A percentile compares a stretch with the other conserved stretches of the same genome.
Conservation (phyloP, 352 stramenopile genomes). For the Globisporangium okanoganense region DNA sequence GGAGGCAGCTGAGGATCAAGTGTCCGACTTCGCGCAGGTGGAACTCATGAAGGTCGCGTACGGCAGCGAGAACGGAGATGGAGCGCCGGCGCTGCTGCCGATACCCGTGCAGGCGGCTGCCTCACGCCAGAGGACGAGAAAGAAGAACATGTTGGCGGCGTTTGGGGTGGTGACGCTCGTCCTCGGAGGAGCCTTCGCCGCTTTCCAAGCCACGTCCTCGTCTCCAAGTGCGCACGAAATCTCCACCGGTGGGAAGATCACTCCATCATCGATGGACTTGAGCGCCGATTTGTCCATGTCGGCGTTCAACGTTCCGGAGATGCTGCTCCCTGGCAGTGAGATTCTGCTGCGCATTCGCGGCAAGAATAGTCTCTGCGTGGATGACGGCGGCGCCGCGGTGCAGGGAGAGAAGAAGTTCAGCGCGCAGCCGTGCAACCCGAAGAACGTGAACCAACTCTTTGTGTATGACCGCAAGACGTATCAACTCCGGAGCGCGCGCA, state of each 20-base stretch:
- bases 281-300: not conserved
- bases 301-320: not conserved
- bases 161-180: not conserved
- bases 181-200: not conserved
- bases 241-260: not conserved
- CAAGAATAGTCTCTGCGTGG: constrained; percentile 16
- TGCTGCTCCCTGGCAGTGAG: constrained; percentile 3
- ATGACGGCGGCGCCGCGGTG: constrained; percentile 12
- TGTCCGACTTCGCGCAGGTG: too few relatives aligned
- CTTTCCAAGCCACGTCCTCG: not conserved
- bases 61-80: not conserved
- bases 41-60: constrained; percentile 1
- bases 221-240: too few relatives aligned
- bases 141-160: not conserved
- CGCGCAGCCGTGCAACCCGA: constrained; percentile 8
- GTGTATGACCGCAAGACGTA: too few relatives aligned
- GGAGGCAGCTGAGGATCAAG: not conserved
- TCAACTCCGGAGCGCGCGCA: too few relatives aligned
- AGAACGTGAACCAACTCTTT: constrained; percentile 10
- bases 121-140: not conserved
- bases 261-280: not conserved
- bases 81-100: not conserved
- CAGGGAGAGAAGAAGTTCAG: constrained; percentile 3
- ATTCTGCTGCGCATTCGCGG: constrained; percentile 11
- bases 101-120: not conserved